Percentiles rank a stretch among this genome's conserved stretches.
phyloP scores from a whole-genome alignment of 306 rosid species.

The Inga laurina region DNA sequence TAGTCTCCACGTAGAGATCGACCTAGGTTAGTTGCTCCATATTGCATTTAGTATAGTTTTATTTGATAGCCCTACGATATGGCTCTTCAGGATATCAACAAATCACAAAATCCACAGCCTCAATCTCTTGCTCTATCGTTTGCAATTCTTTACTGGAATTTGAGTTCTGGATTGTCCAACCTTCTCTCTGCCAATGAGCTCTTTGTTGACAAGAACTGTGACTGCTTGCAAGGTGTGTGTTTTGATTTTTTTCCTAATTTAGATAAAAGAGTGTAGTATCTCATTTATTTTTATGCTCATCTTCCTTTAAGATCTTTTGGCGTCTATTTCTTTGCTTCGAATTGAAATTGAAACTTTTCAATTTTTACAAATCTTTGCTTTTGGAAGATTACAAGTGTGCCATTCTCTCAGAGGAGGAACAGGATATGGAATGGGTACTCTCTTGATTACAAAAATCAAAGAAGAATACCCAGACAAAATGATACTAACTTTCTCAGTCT shows the following conservation, averaged over 20 bases:
- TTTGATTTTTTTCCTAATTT: background rate
- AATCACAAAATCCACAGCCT: too few species aligned
- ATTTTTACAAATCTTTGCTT: background rate
- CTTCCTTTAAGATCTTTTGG: background rate
- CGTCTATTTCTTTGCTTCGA: too few species aligned
- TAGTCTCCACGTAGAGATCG: too few species aligned
- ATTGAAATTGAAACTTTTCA: background rate
- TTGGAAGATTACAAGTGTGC: constrained; percentile 72
- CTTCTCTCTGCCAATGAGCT: too few species aligned
- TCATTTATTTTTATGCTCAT: background rate
- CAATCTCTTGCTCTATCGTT: too few species aligned
- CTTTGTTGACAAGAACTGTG: background rate
- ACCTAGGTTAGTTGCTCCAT: too few species aligned
- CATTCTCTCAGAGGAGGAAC: constrained; percentile 84
- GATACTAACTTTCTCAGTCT: constrained; percentile 45
- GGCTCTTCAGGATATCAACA: too few species aligned
- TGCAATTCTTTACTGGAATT: too few species aligned
- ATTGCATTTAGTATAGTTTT: too few species aligned
- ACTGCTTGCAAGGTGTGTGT: constrained; percentile 9
- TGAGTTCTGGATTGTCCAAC: too few species aligned
- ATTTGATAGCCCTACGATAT: too few species aligned
- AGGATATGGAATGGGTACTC: constrained; percentile 84
- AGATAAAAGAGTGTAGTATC: background rate
- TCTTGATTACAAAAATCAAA: constrained; percentile 51
- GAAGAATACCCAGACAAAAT: constrained; percentile 49